Evolutionary conservation across 768 basidiomycete genomes (phyloP).

Genomic region (Boletus reticulatus): DNA sequence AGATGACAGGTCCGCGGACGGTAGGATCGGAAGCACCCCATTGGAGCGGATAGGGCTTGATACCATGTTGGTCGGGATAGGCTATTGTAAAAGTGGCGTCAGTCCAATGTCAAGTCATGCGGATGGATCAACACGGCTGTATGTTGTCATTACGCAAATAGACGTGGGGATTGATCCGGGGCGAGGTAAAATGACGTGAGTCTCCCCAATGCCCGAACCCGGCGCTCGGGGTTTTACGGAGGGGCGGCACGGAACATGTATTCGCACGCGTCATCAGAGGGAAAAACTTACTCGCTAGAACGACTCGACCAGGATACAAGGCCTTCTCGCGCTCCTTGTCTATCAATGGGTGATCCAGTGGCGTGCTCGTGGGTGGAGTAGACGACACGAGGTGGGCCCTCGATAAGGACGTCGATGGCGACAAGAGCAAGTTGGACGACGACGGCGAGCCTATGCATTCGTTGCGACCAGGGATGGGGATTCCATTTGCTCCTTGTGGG

Average conservation of each 20-base stretch:
- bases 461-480: constrained; percentile 26
- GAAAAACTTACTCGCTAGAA: constrained; percentile 71
- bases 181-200: constrained; percentile 6
- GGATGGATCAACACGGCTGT: constrained; percentile 4
- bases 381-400: constrained; percentile 30
- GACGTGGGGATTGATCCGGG: constrained; percentile 10
- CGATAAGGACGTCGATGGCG: constrained; percentile 26
- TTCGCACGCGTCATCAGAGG: not conserved
- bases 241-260: not conserved
- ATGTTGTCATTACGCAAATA: constrained; percentile 6
- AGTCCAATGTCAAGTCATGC: constrained; percentile 7
- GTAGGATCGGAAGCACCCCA: constrained; percentile 75
- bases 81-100: constrained; percentile 35
- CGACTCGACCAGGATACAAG: constrained; percentile 79
- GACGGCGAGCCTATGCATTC: constrained; percentile 21
- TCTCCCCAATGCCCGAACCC: not conserved
- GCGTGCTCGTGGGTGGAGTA: constrained; percentile 18
- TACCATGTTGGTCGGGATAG: constrained; percentile 92
- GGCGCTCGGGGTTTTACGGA: not conserved
- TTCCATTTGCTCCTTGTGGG: constrained; percentile 20
- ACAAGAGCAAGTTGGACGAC: constrained; percentile 25
- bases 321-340: constrained; percentile 72
- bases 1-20: constrained; percentile 83
- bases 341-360: constrained; percentile 15
- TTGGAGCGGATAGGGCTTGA: constrained; percentile 69